Conservation (phyloP, 768 basidiomycete genomes). For the Candolleomyces efflorescens region DNA sequence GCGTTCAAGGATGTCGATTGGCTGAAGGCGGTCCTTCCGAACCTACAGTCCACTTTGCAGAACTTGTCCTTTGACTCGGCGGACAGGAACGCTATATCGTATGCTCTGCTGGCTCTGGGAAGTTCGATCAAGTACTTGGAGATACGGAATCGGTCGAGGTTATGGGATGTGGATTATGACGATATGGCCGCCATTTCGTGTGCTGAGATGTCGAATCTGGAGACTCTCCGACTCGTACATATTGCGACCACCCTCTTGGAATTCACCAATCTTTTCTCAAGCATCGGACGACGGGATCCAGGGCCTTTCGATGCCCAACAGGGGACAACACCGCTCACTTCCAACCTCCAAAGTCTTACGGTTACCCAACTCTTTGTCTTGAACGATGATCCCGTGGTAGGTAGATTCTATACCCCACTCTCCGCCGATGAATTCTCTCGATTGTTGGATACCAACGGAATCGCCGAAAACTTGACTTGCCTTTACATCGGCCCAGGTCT, state of each 20-base stretch:
- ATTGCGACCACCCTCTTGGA: constrained; percentile 1
- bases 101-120: neutral
- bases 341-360: neutral
- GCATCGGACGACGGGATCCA: neutral
- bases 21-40: neutral
- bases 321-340: too few relatives aligned
- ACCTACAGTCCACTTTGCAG: neutral
- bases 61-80: constrained; percentile 1
- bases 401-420: neutral
- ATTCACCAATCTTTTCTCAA: neutral
- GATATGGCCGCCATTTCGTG: neutral
- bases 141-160: constrained; percentile 5
- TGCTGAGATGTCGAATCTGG: neutral
- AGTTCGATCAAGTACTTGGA: neutral
- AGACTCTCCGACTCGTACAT: neutral
- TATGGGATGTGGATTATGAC: constrained; percentile 1
- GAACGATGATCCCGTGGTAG: neutral
- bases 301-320: too few relatives aligned
- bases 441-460: neutral
- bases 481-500: constrained; percentile 7
- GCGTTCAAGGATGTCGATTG: neutral
- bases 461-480: neutral
- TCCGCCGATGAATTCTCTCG: neutral
- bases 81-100: constrained; percentile 2
- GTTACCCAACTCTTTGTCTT: constrained; percentile 2